Evolutionary conservation across 139 green algal species (phyloP), one percentile per base, ranked within the genome.

Genomic region (Diplosphaera chodatii): DNA sequence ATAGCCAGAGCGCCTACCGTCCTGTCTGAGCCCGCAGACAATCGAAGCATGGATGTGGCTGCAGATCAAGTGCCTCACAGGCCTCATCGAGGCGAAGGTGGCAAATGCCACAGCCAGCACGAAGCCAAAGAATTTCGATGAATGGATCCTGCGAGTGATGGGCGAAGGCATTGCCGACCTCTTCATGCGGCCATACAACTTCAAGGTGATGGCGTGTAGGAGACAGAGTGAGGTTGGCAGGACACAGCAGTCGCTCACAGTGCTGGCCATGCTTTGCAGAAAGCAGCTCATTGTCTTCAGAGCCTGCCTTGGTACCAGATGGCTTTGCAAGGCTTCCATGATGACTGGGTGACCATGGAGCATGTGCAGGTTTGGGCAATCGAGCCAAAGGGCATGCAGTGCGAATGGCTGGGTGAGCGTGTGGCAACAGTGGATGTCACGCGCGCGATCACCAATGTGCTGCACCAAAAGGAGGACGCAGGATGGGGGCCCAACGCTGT

Each of bases 141-240:
- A 97, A 75, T 97, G 92, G 92, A 97, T 96, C 74, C 63, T 93
- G 77, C 81, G 92, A 5, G 84, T 91, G 4, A 93, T 95, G 88
- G 92, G 92, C 22, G 48, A 74, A 1, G 91, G 91, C 67, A 96
- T 97, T 66, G 92, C 92, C 1, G 84, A 96, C 70, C 64, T 96
- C 27, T 97, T 97, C 85, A 96, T 97, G 92, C 81, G 92, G 23
- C 92, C 92, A 3, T 97, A 97, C 88, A 97, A 97, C 86, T 94
- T 95, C 89, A 97, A 97, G 89, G 92, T 91, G 32, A 91, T 91
- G 32, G 18, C n/a, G n/a, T n/a, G n/a, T n/a, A n/a, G n/a, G n/a
- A n/a, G n/a, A n/a, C n/a, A 16, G 18, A 40, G 55, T 40, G 13
- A n/a, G 13, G 13, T 29, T 32, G n/a, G n/a, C n/a, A n/a, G n/a